phyloP scores from a whole-genome alignment of 192 early-diverging fungal species.

The Gamsiella multidivaricata region DNA sequence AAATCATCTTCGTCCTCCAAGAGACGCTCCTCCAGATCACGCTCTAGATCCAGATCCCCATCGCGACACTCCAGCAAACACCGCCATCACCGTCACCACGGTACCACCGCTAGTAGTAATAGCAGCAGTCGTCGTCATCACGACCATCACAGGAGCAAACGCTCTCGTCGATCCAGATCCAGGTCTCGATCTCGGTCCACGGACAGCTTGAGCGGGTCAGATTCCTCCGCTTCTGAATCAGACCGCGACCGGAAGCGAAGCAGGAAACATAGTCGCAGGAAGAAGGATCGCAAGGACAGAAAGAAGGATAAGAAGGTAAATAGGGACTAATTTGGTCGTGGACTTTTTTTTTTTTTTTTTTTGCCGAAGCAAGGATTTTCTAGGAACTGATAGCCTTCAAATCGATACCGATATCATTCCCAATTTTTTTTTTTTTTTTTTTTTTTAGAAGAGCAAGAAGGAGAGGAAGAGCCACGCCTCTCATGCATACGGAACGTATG shows the following conservation, averaged over 20 bases:
- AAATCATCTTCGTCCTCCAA: slow-evolving; percentile 6
- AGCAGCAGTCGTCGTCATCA: slow-evolving; percentile 13
- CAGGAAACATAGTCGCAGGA: slow-evolving; percentile 38
- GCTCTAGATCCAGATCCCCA: slow-evolving; percentile 30
- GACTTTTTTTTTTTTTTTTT: not conserved
- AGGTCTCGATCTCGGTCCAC: slow-evolving; percentile 30
- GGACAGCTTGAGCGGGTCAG: slow-evolving; percentile 18
- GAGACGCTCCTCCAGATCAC: slow-evolving; percentile 9
- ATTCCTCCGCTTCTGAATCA: slow-evolving; percentile 44
- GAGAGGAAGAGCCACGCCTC: slow-evolving; percentile 55
- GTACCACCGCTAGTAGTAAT: not conserved
- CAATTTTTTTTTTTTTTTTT: slow-evolving; percentile 9
- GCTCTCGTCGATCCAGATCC: slow-evolving; percentile 36
- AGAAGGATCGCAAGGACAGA: slow-evolving; percentile 58
- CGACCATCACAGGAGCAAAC: slow-evolving; percentile 28
- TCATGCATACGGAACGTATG: slow-evolving; percentile 62
- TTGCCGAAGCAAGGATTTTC: not conserved
- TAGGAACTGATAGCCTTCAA: not conserved
- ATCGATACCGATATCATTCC: not conserved
- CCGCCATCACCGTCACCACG: slow-evolving; percentile 1
- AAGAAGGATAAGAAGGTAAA: slow-evolving; percentile 60
- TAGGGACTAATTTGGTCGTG: not conserved
- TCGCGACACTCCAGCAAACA: slow-evolving; percentile 23
- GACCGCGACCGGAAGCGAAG: slow-evolving; percentile 41
- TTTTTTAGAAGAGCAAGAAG: slow-evolving; percentile 52